Percentiles rank a stretch among this genome's conserved stretches.
Evolutionary conservation across 208 protist species (phyloP).

Genomic region (Lotmaria passim): DNA sequence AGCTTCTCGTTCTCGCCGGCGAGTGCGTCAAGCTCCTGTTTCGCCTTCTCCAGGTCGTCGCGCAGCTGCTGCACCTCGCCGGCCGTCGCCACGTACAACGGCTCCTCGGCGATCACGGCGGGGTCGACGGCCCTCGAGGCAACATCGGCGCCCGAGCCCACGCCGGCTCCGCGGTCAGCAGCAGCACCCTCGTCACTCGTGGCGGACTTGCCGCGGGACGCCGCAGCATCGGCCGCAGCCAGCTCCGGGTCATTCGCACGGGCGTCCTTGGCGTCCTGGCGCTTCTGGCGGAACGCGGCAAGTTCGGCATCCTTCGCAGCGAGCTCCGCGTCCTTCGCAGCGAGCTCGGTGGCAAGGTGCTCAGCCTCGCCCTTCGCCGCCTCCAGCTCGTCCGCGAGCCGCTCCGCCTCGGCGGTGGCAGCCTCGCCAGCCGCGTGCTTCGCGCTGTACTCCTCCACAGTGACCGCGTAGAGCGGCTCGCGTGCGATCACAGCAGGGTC

Average conservation of each 20-base stretch:
- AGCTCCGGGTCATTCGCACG: constrained; percentile 10
- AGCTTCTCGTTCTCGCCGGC: constrained; percentile 8
- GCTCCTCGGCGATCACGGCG: background rate
- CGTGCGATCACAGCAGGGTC: constrained; percentile 1
- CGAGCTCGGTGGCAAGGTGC: constrained; percentile 15
- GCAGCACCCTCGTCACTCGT: background rate
- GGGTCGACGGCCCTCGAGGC: constrained; percentile 5
- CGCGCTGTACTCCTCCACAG: constrained; percentile 11
- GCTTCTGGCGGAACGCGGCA: constrained; percentile 19
- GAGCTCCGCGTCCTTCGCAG: background rate
- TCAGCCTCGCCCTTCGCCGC: background rate
- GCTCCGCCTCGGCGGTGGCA: background rate
- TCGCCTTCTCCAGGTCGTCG: constrained; percentile 10
- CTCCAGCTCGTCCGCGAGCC: background rate
- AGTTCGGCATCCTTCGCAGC: constrained; percentile 18
- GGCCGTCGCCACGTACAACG: background rate
- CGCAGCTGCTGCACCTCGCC: background rate
- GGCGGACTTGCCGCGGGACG: background rate
- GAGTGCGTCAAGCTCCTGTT: constrained; percentile 4
- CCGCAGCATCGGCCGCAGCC: constrained; percentile 15
- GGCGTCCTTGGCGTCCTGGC: constrained; percentile 16
- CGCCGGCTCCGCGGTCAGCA: background rate
- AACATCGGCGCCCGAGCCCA: background rate
- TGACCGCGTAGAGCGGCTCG: constrained; percentile 6
- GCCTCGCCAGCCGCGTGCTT: constrained; percentile 2